Base-by-base conservation (phyloP, 148 eudicot species). In the Rhododendron mucronatum region DNA sequence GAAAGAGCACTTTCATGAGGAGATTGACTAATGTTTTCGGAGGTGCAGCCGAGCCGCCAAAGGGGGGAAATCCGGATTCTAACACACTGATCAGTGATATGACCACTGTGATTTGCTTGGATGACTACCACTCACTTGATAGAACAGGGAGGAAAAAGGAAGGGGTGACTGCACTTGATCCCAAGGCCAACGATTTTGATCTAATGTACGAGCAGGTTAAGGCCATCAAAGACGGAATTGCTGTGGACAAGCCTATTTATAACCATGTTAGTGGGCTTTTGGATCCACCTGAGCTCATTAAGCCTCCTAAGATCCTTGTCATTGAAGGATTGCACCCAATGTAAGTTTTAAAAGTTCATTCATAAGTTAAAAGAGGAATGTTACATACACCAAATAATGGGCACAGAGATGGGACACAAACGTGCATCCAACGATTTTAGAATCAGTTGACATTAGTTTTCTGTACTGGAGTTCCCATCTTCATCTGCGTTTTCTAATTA, bases 201-300 rank as follows among this genome's bases (percentile, higher is more conserved):
- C 94, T 97, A 23, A 97, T 97, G 99, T 97, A 95, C 88, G 98
- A 97, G 85, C 99, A 97, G 86, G 99, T 97, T 84, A 97, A 95
- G 88, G 96, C 98, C 61, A 65, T 97, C 18, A 97, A 97, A 78
- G 88, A 91, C 4, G 99, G 99, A 0, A 85, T 88, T 30, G 87
- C 95, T 85, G 95, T 97, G 74, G 88, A 97, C 23, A 97, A 97
- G 86, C 99, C 99, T 76, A 97, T 97, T 83, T 97, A 97, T 48
- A 97, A 97, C 74, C 99, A 97, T 92, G 99, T 97, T 83, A 87
- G 88, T 84, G 99, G 99, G 2, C 90, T 97, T 84, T 86, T 97
- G 78, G 99, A 97, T 80, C 94, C 99, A 82, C 96, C 99, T 51
- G 99, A 97, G 93, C 88, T 93, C 61, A 97, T 94, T 83, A 91